Evolutionary conservation across 768 basidiomycete genomes (phyloP).

Genomic region (Boletus sp.): DNA sequence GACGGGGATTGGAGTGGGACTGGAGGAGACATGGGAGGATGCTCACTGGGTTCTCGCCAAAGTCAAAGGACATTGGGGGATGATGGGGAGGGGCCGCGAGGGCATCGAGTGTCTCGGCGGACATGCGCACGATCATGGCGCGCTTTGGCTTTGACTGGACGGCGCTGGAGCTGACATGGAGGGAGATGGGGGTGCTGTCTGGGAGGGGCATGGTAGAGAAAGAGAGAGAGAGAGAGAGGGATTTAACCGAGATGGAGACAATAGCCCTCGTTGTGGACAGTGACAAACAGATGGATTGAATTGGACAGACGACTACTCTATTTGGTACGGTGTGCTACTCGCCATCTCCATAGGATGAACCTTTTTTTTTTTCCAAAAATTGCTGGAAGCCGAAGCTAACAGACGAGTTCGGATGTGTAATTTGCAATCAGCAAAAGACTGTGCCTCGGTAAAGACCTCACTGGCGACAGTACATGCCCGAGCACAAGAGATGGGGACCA

Average conservation of each 20-base stretch:
- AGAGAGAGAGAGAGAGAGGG: too few species aligned
- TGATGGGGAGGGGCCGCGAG: slow-evolving; percentile 48
- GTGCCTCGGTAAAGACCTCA: slow-evolving; percentile 95
- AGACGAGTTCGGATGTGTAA: slow-evolving; percentile 96
- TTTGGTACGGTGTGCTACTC: too few species aligned
- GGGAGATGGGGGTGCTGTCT: slow-evolving; percentile 46
- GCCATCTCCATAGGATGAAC: background rate
- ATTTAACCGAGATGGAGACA: too few species aligned
- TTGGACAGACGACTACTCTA: too few species aligned
- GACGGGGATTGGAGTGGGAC: background rate
- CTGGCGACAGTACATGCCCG: slow-evolving; percentile 93
- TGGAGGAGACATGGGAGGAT: background rate
- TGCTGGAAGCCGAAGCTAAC: slow-evolving; percentile 83
- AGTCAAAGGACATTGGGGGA: slow-evolving; percentile 55
- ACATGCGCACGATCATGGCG: slow-evolving; percentile 75
- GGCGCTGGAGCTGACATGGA: slow-evolving; percentile 54
- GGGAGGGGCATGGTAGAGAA: slow-evolving; percentile 62
- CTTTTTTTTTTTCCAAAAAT: slow-evolving; percentile 81
- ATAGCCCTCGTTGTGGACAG: too few species aligned
- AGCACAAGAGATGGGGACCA: slow-evolving; percentile 77
- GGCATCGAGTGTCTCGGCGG: slow-evolving; percentile 67
- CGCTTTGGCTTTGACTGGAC: slow-evolving; percentile 61
- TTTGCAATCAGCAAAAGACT: slow-evolving; percentile 97
- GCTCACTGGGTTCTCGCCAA: slow-evolving; percentile 58
- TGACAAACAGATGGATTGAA: too few species aligned